Conservation (phyloP, 1,284 basidiomycete species). For the Peniophora sp. region DNA sequence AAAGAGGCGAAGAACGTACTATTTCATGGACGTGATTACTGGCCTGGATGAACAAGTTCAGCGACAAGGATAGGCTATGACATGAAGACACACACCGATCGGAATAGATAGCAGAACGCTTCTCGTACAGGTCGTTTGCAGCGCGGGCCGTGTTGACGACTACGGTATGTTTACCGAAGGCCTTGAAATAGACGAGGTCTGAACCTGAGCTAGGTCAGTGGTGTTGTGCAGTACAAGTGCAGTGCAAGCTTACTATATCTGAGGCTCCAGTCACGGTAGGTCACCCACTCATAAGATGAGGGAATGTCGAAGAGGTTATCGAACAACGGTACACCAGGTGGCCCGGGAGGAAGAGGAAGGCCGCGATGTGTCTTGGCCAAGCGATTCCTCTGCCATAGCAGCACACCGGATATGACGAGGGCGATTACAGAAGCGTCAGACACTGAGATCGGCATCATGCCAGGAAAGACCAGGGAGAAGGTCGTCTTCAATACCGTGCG, state of each 20-base stretch:
- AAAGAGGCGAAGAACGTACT: no score
- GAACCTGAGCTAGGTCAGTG: no score
- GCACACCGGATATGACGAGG: background rate
- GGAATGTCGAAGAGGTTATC: conserved; percentile 21
- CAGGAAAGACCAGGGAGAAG: no score
- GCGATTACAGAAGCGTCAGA: background rate
- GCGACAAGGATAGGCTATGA: background rate
- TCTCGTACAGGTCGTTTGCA: conserved; percentile 20
- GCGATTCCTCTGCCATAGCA: background rate
- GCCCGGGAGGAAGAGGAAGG: conserved; percentile 19
- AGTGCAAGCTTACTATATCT: conserved; percentile 11
- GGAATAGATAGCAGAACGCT: conserved; percentile 16
- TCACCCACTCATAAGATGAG: conserved; percentile 16
- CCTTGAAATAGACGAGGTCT: conserved; percentile 18
- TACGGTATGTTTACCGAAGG: conserved; percentile 16
- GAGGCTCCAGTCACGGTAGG: conserved; percentile 16
- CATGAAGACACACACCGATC: conserved; percentile 10
- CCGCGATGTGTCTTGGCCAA: background rate
- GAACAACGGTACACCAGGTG: conserved; percentile 17
- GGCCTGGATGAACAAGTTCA: no score
- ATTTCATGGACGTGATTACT: no score
- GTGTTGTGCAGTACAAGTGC: no score
- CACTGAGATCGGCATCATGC: no score
- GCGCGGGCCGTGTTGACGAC: conserved; percentile 21
- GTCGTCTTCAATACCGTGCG: no score